These are phyloP conservation scores for Clonostachys rosea DNA, from an alignment of 2,329 filamentous ascomycete genomes.

Conservation along the genomic window DNA sequence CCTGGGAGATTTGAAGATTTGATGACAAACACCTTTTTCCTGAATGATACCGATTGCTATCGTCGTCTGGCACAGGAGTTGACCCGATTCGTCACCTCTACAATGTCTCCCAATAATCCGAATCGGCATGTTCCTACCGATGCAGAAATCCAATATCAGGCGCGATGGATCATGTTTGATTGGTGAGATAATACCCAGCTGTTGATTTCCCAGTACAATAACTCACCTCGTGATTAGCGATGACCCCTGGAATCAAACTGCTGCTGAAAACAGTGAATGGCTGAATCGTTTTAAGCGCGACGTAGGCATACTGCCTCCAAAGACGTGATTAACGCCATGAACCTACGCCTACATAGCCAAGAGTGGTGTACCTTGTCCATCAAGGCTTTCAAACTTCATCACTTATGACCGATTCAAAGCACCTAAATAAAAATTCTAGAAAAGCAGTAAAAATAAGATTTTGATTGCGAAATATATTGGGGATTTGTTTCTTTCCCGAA, in stretches of 20 bases:
- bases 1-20: not conserved
- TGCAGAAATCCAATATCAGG: slow-evolving; percentile 58
- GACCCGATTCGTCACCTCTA: slow-evolving; percentile 42
- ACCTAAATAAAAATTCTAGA: too few species aligned
- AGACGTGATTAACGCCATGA: slow-evolving; percentile 14
- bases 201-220: not conserved
- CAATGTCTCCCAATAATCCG: slow-evolving; percentile 56
- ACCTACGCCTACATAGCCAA: too few species aligned
- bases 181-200: slow-evolving; percentile 35
- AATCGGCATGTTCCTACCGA: slow-evolving; percentile 54
- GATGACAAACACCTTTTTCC: slow-evolving; percentile 29
- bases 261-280: slow-evolving; percentile 61
- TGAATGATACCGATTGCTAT: slow-evolving; percentile 59
- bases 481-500: too few species aligned
- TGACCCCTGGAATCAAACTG: slow-evolving; percentile 60
- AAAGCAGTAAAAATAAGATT: too few species aligned
- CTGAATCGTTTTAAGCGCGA: slow-evolving; percentile 58
- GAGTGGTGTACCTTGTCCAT: too few species aligned
- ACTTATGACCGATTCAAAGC: too few species aligned
- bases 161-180: slow-evolving; percentile 58
- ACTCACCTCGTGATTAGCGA: slow-evolving; percentile 33
- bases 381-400: too few species aligned
- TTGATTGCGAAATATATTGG: too few species aligned
- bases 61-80: slow-evolving; percentile 49
- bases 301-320: slow-evolving; percentile 35